Base-by-base conservation (phyloP, 352 stramenopile species). In the Lagenidium giganteum region DNA sequence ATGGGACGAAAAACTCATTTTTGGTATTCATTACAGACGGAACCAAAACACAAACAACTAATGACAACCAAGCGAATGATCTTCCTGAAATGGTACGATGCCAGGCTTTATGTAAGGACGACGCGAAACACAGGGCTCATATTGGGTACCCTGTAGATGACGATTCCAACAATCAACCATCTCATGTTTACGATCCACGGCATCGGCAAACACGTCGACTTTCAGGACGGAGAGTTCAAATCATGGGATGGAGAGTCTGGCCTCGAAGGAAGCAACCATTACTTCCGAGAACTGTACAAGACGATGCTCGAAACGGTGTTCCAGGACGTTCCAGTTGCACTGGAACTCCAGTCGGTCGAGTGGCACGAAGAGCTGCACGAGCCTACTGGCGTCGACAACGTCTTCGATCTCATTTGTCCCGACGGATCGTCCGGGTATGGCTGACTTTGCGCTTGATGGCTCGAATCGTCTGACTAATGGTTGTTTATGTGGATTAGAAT, bases 151-250 rank as follows among this genome's bases (percentile, higher is more conserved):
- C 13, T 61, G 13, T 51, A 93, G 82, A 66, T 93, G 6, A 67
- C 77, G 33, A 43, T 92, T 20, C 56, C 51, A 9, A 82, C 74
- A 8, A 61, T 94, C 21, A 93, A 94, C 31, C 82, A 94, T 28
- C 62, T 94, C 26, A 67, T 94, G 32, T 94, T 94, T 33, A 60
- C 93, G 16, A 94, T 94, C 35, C 82, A 94, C 29, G 82, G 82
- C 5, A 94, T 94, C 18, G 82, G 82, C 17, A 72, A 88, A 20
- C 82, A 93, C 44, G 78, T 84, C 9, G 82, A 93, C 42, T 93
- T 93, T 41, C 78, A 87, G 21, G 82, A 92, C 35, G 78, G 78
- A 26, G 82, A 91, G 26, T 72, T 87, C 42, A 85, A 87, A 59
- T 84, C 73, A 2, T 90, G 74, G 77, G 83, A 90, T 26, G 76